Percentiles rank a stretch among this genome's conserved stretches.
phyloP scores from a whole-genome alignment of 2,329 filamentous ascomycete species.

The Endoconidiophora laricicola region DNA sequence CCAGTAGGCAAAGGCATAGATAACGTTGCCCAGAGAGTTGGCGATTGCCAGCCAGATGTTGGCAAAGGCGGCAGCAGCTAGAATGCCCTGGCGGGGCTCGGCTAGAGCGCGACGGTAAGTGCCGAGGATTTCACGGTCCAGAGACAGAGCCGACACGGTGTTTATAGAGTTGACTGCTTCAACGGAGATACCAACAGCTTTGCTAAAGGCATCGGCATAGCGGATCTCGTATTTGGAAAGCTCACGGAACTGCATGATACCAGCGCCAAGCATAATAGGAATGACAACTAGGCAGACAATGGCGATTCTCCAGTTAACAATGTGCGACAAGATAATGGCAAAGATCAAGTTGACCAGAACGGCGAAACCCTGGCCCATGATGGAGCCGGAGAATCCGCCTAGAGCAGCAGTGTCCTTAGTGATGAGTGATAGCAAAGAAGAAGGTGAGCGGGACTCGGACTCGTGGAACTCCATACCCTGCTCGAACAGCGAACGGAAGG shows the following conservation, averaged over 20 bases:
- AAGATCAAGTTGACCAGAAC: slow-evolving; percentile 51
- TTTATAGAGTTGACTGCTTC: slow-evolving; percentile 51
- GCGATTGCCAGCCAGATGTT: slow-evolving; percentile 45
- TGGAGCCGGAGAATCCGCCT: slow-evolving; percentile 51
- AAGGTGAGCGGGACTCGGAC: slow-evolving; percentile 42
- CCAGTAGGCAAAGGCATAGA: slow-evolving; percentile 65
- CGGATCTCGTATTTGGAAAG: slow-evolving; percentile 45
- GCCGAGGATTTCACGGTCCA: slow-evolving; percentile 33
- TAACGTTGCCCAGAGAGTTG: slow-evolving; percentile 44
- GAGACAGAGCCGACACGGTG: slow-evolving; percentile 40
- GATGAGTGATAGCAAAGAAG: slow-evolving; percentile 47
- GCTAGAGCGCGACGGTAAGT: slow-evolving; percentile 36
- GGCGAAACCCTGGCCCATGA: slow-evolving; percentile 52
- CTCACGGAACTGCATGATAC: slow-evolving; percentile 50
- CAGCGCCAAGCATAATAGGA: slow-evolving; percentile 50
- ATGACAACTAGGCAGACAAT: slow-evolving; percentile 54
- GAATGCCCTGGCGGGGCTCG: slow-evolving; percentile 37
- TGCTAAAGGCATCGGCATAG: slow-evolving; percentile 47
- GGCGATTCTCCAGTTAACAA: slow-evolving; percentile 62
- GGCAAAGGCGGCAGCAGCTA: slow-evolving; percentile 30
- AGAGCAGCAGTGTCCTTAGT: slow-evolving; percentile 52
- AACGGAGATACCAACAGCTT: slow-evolving; percentile 46
- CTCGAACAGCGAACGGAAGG: slow-evolving; percentile 46
- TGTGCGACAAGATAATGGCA: slow-evolving; percentile 51
- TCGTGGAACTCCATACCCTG: slow-evolving; percentile 59